Evolutionary conservation across 2,329 filamentous ascomycete species (phyloP), one percentile per base, ranked within the genome.

Genomic region (Trichoderma semiorbis): DNA sequence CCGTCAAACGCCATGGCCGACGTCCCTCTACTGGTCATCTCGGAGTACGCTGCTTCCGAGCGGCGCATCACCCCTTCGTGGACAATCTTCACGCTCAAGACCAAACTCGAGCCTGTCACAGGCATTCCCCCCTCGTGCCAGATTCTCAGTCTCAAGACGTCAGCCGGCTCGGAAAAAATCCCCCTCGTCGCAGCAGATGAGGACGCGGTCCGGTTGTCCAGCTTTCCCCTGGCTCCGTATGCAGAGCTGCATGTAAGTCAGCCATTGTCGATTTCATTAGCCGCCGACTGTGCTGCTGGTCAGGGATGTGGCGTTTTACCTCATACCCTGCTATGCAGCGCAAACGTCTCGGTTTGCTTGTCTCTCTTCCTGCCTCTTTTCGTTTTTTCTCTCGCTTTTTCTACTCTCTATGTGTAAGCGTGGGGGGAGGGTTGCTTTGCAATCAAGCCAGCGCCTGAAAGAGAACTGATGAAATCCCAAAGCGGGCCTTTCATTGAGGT

Each of bases 31-130:
- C 86, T 91, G 74, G 89, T 96, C 78, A 88, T 88, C 73, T 95
- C 93, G 66, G 91, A 93, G 73, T 93, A 92, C 81, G 87, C 92
- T 62, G 89, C 91, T 63, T 95, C 94, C 66, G 96, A 99, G 84
- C 92, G 95, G 73, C 93, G 96, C 76, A 90, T 98, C 80, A 95
- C 93, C 30, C 95, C 95, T 16, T 92, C 95, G 76, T 99, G 96
- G 96, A 92, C 91, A 73, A 92, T 99, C 79, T 86, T 88, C 70
- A 91, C 93, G 77, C 87, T 98, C 77, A 97, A 95, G 84, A 83
- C 87, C 68, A 97, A 96, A 81, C 90, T 99, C 66, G 95, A 98
- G 82, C 92, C 94, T 73, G 91, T 98, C 82, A 98, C 95, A 2
- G 96, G 96, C 73, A 90, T 98, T 47, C 95, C 96, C 18, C 93